These are phyloP conservation scores for Zymoseptoria passerinii DNA, from an alignment of 2,329 filamentous ascomycete genomes.

Conservation along the genomic window DNA sequence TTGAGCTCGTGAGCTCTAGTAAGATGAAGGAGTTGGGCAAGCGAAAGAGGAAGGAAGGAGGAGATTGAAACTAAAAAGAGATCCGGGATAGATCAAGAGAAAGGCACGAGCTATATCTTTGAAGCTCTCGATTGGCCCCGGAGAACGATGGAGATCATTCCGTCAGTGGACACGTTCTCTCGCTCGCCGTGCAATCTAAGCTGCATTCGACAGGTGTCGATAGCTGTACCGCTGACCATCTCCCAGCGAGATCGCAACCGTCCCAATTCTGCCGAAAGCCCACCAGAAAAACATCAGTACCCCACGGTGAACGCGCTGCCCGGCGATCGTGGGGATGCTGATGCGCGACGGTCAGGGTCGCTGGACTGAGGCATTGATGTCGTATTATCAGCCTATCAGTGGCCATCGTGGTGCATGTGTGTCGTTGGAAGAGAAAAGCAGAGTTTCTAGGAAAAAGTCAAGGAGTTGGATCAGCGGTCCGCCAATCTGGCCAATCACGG, in stretches of 20 bases:
- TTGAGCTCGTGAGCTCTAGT: conserved; percentile 12
- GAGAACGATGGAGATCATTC: background rate
- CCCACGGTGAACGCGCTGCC: conserved; percentile 1
- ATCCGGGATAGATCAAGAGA: background rate
- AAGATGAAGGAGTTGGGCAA: conserved; percentile 7
- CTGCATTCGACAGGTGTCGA: background rate
- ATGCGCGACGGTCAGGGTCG: background rate
- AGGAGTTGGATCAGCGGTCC: background rate
- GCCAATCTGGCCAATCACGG: conserved; percentile 3
- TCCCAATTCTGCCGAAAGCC: conserved; percentile 1
- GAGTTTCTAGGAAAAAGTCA: conserved; percentile 1
- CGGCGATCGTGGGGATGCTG: conserved; percentile 1
- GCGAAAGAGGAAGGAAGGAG: conserved; percentile 9
- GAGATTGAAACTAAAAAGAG: background rate
- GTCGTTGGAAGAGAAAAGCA: background rate
- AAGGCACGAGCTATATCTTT: background rate
- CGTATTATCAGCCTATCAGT: background rate
- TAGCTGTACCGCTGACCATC: background rate
- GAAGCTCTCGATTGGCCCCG: background rate
- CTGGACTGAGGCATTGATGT: background rate
- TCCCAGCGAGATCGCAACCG: background rate
- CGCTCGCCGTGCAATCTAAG: background rate
- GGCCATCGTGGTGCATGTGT: conserved; percentile 1
- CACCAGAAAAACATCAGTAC: conserved; percentile 2
- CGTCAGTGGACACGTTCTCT: background rate